A percentile compares a stretch with the other conserved stretches of the same genome.
phyloP scores from a whole-genome alignment of 805 yeast genomes.

The Sugiyamaella smithiae region DNA sequence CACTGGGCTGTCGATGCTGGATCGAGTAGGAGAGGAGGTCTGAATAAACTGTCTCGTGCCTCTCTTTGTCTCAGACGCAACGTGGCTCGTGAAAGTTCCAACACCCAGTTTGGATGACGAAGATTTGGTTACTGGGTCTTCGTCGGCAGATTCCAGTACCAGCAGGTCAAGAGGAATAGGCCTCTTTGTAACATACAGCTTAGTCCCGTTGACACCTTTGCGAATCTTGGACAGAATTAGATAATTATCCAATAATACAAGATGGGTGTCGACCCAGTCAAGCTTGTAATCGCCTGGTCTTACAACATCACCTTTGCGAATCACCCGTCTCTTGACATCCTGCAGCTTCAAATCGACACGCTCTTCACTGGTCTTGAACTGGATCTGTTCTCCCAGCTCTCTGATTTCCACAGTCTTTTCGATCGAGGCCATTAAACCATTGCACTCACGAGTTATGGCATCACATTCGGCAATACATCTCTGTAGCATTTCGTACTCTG shows the following conservation, averaged over 20 bases:
- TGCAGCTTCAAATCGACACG: constrained; percentile 49
- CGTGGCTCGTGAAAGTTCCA: constrained; percentile 27
- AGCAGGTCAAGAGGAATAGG: constrained; percentile 48
- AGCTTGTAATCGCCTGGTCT: constrained; percentile 65
- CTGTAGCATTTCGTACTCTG: constrained; percentile 51
- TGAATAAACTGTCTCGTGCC: constrained; percentile 13
- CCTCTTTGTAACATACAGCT: constrained; percentile 34
- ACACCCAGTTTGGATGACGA: constrained; percentile 25
- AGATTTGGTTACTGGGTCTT: constrained; percentile 31
- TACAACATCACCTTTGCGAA: constrained; percentile 55
- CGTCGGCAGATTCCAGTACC: constrained; percentile 53
- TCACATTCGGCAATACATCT: constrained; percentile 56
- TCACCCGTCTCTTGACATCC: constrained; percentile 54
- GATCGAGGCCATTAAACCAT: constrained; percentile 59
- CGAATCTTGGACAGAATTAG: constrained; percentile 40
- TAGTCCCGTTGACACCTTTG: constrained; percentile 35
- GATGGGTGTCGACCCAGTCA: constrained; percentile 48
- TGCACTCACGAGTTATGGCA: constrained; percentile 55
- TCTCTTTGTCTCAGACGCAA: constrained; percentile 16
- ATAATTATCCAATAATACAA: constrained; percentile 69
- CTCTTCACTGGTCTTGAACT: constrained; percentile 50
- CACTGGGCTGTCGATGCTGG: neutral
- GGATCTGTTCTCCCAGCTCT: constrained; percentile 50
- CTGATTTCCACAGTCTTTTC: constrained; percentile 56
- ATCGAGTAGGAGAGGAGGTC: constrained; percentile 14